phyloP scores from a whole-genome alignment of 2,329 filamentous ascomycete genomes.

The Raffaelea deltoideospora region DNA sequence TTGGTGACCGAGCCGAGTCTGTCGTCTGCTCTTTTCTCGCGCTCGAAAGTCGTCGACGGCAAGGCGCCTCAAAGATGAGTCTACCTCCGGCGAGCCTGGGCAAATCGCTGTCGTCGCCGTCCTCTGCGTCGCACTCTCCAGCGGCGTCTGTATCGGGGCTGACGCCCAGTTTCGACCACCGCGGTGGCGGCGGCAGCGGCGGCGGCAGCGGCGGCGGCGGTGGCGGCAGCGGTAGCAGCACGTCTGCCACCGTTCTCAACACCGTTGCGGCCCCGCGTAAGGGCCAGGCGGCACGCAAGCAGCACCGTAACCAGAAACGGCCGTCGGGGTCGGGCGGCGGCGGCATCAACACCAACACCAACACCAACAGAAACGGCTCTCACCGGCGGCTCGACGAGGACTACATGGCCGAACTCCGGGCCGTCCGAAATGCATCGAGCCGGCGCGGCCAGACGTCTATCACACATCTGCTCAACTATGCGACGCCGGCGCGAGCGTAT shows the following conservation, averaged over 20 bases:
- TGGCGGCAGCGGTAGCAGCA: not conserved
- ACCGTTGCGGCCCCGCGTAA: constrained; percentile 44
- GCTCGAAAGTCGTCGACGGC: too few species aligned
- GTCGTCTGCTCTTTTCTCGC: not conserved
- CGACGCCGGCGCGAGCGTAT: constrained; percentile 58
- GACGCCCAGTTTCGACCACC: constrained; percentile 33
- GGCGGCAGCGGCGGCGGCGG: not conserved
- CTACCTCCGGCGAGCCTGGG: constrained; percentile 24
- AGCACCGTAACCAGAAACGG: constrained; percentile 69
- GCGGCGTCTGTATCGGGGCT: constrained; percentile 25
- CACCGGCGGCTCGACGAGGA: constrained; percentile 59
- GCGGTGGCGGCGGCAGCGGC: not conserved
- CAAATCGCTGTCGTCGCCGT: constrained; percentile 32
- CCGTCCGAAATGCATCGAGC: constrained; percentile 40
- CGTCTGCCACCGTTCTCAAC: constrained; percentile 13
- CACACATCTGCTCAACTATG: constrained; percentile 90
- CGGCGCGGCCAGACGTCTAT: constrained; percentile 93
- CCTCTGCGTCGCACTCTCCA: constrained; percentile 24
- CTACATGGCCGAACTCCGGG: constrained; percentile 64
- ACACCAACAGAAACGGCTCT: constrained; percentile 2
- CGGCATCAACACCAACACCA: not conserved
- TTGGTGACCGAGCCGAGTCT: too few species aligned
- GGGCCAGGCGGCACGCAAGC: constrained; percentile 60
- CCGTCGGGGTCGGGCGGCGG: constrained; percentile 40
- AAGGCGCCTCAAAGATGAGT: constrained; percentile 16